These are phyloP conservation scores for Chytriomyces confervae DNA, from an alignment of 192 early-diverging fungal species.

Conservation along the genomic window DNA sequence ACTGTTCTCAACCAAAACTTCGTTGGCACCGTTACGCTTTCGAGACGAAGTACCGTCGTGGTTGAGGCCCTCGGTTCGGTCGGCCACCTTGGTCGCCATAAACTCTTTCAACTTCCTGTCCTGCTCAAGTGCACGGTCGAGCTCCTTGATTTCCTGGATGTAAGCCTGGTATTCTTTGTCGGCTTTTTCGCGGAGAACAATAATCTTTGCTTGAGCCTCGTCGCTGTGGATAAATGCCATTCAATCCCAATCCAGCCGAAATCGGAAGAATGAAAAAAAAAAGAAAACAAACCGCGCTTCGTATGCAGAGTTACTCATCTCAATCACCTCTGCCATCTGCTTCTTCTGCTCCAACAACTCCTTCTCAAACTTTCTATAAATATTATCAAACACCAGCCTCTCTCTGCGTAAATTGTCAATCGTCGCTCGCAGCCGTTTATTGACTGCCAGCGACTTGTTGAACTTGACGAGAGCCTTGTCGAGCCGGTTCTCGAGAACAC, in stretches of 20 bases:
- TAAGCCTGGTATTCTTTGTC: slow-evolving; percentile 70
- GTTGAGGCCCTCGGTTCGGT: slow-evolving; percentile 38
- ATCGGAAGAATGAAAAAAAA: not conserved
- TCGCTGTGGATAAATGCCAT: slow-evolving; percentile 37
- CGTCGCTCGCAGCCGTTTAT: slow-evolving; percentile 54
- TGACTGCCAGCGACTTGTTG: slow-evolving; percentile 63
- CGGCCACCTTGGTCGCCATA: slow-evolving; percentile 64
- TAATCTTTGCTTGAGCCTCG: slow-evolving; percentile 64
- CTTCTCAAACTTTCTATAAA: slow-evolving; percentile 62
- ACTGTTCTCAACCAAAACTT: too few species aligned
- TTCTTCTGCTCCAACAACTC: slow-evolving; percentile 66
- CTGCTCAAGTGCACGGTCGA: slow-evolving; percentile 58
- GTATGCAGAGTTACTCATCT: slow-evolving; percentile 64
- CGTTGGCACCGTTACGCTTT: slow-evolving; percentile 16
- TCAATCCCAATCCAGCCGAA: not conserved
- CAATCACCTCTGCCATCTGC: slow-evolving; percentile 68
- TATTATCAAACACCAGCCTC: slow-evolving; percentile 64
- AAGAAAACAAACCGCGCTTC: slow-evolving; percentile 54
- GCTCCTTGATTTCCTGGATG: slow-evolving; percentile 66
- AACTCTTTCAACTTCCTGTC: slow-evolving; percentile 66
- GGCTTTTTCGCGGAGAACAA: slow-evolving; percentile 61
- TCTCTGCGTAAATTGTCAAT: slow-evolving; percentile 66
- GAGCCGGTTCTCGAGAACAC: slow-evolving; percentile 61
- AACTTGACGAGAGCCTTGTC: slow-evolving; percentile 67
- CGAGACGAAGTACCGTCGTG: slow-evolving; percentile 18